Evolutionary conservation across 495 filamentous ascomycete species (phyloP).

Genomic region (Margaritispora aquatica): DNA sequence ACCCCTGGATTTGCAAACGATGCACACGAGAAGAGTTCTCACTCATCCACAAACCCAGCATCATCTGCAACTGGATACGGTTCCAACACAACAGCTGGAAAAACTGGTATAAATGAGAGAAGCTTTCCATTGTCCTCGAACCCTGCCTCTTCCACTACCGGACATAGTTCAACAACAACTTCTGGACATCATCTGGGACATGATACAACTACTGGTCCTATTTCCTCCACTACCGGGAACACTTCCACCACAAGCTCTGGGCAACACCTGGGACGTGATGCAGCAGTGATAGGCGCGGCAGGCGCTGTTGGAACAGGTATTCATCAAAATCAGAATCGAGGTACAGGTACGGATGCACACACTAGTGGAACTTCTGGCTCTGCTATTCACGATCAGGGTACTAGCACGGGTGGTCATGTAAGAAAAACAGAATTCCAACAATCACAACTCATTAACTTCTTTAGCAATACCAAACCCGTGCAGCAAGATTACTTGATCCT

Average conservation of each 20-base stretch:
- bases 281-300: constrained; percentile 4
- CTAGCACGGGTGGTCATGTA: no score
- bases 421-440: no score
- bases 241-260: neutral
- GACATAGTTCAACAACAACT: neutral
- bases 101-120: neutral
- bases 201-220: neutral
- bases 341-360: neutral
- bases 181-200: neutral
- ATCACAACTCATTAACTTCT: no score
- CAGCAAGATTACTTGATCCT: constrained; percentile 14
- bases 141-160: neutral
- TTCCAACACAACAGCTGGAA: neutral
- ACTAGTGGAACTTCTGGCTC: neutral
- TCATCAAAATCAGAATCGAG: constrained; percentile 4
- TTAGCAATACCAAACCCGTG: constrained; percentile 6
- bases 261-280: constrained; percentile 8
- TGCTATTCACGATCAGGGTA: neutral
- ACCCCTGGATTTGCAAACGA: neutral
- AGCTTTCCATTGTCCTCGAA: neutral
- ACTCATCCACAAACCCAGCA: neutral
- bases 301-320: constrained; percentile 5
- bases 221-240: neutral
- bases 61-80: neutral
- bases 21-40: neutral